A percentile compares a stretch with the other conserved stretches of the same genome.
Evolutionary conservation across 2,329 filamentous ascomycete genomes (phyloP).

Genomic region (Trichoderma cornu-damae): DNA sequence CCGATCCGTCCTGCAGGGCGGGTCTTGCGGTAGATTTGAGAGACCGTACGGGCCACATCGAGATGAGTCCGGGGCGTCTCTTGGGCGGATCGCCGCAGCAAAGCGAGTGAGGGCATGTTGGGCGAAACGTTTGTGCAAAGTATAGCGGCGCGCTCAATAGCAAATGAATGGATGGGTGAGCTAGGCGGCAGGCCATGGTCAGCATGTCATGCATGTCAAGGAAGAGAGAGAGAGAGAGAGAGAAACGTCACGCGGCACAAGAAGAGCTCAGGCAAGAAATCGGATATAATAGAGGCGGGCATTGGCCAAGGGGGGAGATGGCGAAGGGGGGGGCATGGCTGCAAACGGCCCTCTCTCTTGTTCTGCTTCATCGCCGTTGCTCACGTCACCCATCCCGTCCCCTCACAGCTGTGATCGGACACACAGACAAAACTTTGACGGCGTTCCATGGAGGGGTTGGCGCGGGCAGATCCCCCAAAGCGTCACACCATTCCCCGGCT

Average conservation of each 20-base stretch:
- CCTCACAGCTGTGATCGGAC: background rate
- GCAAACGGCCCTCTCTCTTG: background rate
- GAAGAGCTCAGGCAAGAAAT: background rate
- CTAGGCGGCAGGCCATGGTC: constrained; percentile 8
- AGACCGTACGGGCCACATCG: constrained; percentile 5
- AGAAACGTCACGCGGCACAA: background rate
- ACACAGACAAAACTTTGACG: constrained; percentile 8
- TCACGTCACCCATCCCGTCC: background rate
- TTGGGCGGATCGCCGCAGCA: constrained; percentile 14
- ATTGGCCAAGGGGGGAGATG: background rate
- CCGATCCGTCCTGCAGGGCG: constrained; percentile 9
- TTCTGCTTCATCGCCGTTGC: background rate
- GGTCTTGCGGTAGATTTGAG: constrained; percentile 9
- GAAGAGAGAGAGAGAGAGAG: no score
- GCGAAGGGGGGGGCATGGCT: background rate
- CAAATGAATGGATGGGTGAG: constrained; percentile 6
- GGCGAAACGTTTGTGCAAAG: constrained; percentile 4
- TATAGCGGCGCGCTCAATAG: constrained; percentile 6
- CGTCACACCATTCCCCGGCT: constrained; percentile 16
- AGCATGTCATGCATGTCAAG: constrained; percentile 2
- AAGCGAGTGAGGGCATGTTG: constrained; percentile 18
- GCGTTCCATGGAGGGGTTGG: constrained; percentile 18
- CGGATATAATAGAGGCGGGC: background rate
- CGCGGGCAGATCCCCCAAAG: constrained; percentile 2
- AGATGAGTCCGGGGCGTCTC: constrained; percentile 8